Conservation (phyloP, 2,329 filamentous ascomycete genomes). For the Beauveria sp. region DNA sequence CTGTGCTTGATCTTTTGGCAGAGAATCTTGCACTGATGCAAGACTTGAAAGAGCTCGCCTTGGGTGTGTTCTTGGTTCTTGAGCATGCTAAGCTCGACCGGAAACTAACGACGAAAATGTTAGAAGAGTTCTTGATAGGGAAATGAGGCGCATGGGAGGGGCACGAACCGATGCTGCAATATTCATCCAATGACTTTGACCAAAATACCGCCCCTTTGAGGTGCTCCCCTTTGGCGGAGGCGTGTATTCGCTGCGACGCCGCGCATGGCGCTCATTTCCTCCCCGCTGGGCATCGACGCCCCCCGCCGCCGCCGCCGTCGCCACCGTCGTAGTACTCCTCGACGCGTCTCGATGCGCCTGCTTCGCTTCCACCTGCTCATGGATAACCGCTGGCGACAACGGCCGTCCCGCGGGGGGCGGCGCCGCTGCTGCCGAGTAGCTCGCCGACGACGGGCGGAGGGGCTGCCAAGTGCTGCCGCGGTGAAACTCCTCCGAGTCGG, state of each 20-base stretch:
- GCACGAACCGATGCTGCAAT: conserved; percentile 30
- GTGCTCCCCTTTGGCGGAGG: conserved; percentile 26
- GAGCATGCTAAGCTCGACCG: conserved; percentile 21
- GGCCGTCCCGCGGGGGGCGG: too few relatives aligned
- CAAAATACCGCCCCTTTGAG: conserved; percentile 38
- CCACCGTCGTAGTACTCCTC: too few relatives aligned
- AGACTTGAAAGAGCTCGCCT: conserved; percentile 23
- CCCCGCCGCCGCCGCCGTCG: not conserved
- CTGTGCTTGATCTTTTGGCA: conserved; percentile 34
- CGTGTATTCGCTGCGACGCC: not conserved
- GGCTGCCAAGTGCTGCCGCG: not conserved
- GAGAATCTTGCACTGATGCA: conserved; percentile 34
- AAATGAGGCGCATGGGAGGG: not conserved
- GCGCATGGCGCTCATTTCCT: not conserved
- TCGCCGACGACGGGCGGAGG: not conserved
- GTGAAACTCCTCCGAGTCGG: not conserved
- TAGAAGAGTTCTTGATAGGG: not conserved
- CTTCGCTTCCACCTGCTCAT: too few relatives aligned
- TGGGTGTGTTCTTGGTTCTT: conserved; percentile 20
- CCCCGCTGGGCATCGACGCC: not conserved
- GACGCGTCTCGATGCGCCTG: too few relatives aligned
- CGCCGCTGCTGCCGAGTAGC: not conserved
- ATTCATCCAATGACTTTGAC: conserved; percentile 45
- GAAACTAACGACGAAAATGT: conserved; percentile 19
- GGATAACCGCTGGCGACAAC: too few relatives aligned